Evolutionary conservation across 805 yeast genomes (phyloP).

Genomic region (Candida berthetii): DNA sequence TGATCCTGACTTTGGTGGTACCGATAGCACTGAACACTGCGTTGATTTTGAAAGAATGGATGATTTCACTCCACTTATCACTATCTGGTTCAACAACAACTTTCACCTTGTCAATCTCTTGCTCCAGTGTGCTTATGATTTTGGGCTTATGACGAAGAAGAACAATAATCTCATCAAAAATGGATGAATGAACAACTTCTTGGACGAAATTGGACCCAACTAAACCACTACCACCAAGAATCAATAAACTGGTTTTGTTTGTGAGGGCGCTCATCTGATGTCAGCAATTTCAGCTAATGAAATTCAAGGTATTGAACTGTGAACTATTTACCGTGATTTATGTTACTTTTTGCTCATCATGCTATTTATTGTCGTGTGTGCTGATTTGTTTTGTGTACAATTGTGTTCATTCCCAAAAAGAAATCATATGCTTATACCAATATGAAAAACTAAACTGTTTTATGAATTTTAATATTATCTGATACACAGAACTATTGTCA

Average conservation of each 20-base stretch:
- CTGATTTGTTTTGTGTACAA: no score
- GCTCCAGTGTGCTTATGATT: conserved; percentile 2
- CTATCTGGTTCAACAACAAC: conserved; percentile 39
- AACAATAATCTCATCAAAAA: not conserved
- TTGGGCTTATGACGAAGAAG: conserved; percentile 3
- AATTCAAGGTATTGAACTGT: no score
- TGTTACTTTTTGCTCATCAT: no score
- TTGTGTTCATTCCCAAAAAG: no score
- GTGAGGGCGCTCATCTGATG: not conserved
- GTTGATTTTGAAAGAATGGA: conserved; percentile 14
- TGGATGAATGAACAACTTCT: conserved; percentile 7
- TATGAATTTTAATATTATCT: no score
- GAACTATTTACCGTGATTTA: not conserved
- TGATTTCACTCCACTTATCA: conserved; percentile 41
- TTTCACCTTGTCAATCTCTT: conserved; percentile 23
- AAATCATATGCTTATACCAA: no score
- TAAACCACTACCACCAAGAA: conserved; percentile 17
- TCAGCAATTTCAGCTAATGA: not conserved
- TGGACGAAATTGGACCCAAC: conserved; percentile 12
- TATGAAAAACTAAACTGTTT: no score
- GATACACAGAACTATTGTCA: no score
- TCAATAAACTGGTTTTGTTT: not conserved
- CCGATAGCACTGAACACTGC: conserved; percentile 62
- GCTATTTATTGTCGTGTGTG: no score
- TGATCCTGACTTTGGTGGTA: conserved; percentile 64